A percentile compares a stretch with the other conserved stretches of the same genome.
phyloP scores from a whole-genome alignment of 1,139 yeast species.

The Diutina pseudorugosa region DNA sequence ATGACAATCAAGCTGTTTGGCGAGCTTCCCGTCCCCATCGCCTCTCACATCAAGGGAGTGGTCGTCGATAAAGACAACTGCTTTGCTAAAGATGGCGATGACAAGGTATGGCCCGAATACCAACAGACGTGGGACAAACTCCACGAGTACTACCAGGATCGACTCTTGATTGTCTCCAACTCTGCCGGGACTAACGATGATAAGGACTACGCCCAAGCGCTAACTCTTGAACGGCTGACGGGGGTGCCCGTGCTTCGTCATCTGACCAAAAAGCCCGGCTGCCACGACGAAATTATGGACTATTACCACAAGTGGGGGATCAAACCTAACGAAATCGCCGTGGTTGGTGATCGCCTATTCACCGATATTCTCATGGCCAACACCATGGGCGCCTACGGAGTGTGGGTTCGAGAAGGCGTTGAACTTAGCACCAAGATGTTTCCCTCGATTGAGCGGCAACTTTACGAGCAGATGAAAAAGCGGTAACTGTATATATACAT shows the following conservation, averaged over 20 bases:
- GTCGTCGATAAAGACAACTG: slow-evolving; percentile 94
- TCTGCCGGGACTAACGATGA: slow-evolving; percentile 90
- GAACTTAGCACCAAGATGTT: slow-evolving; percentile 36
- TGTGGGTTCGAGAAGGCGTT: slow-evolving; percentile 80
- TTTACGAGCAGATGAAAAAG: slow-evolving; percentile 16
- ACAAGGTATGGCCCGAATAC: slow-evolving; percentile 71
- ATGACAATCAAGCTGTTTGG: slow-evolving; percentile 52
- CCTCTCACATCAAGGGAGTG: slow-evolving; percentile 51
- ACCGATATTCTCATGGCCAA: slow-evolving; percentile 94
- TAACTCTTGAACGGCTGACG: slow-evolving; percentile 46
- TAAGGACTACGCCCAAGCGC: slow-evolving; percentile 46
- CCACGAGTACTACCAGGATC: slow-evolving; percentile 40
- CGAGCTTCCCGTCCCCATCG: slow-evolving; percentile 40
- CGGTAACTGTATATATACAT: not conserved
- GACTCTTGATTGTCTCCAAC: slow-evolving; percentile 72
- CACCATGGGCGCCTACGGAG: slow-evolving; percentile 77
- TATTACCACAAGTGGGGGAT: slow-evolving; percentile 41
- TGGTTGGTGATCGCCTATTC: slow-evolving; percentile 81
- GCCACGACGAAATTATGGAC: slow-evolving; percentile 54
- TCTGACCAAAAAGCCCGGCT: slow-evolving; percentile 80
- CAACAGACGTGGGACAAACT: slow-evolving; percentile 46
- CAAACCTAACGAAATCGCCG: slow-evolving; percentile 56
- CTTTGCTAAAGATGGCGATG: slow-evolving; percentile 75
- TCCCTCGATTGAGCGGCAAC: slow-evolving; percentile 39
- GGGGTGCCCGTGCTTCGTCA: slow-evolving; percentile 77